Conservation (phyloP, 306 rosid species). For the Prosopis cineraria region DNA sequence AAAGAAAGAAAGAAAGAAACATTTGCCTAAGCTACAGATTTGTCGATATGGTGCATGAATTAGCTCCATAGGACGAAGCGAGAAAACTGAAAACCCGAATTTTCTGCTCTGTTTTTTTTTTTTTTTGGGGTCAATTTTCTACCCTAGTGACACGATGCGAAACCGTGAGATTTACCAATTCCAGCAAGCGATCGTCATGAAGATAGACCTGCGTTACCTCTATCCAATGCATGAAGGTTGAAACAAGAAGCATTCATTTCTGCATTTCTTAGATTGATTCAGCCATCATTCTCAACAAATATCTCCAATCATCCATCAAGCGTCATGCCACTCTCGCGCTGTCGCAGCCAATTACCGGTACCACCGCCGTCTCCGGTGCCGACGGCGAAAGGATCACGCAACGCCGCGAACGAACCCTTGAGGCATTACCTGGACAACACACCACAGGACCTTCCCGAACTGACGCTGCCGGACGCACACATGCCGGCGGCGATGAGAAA, state of each 20-base stretch:
- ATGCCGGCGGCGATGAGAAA: constrained; percentile 10
- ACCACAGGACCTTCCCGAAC: constrained; percentile 48
- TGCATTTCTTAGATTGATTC: background rate
- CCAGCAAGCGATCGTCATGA: background rate
- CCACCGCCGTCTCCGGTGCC: constrained; percentile 86
- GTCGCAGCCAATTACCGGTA: constrained; percentile 31
- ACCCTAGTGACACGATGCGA: background rate
- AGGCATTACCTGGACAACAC: constrained; percentile 53
- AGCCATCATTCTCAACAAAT: background rate
- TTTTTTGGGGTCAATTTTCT: background rate
- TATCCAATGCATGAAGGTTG: background rate
- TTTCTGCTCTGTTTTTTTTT: background rate
- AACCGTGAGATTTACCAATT: background rate
- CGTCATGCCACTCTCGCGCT: constrained; percentile 44
- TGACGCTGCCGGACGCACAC: constrained; percentile 46
- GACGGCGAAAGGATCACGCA: constrained; percentile 68
- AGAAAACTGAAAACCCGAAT: background rate
- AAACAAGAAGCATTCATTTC: background rate
- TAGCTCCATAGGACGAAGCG: too few relatives aligned
- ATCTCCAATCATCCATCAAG: background rate
- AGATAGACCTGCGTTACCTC: background rate
- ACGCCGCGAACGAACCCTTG: constrained; percentile 63
- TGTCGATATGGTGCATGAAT: too few relatives aligned
- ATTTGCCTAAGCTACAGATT: too few relatives aligned
- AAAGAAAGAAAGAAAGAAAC: too few relatives aligned